Evolutionary conservation across 2,329 filamentous ascomycete species (phyloP).

Genomic region (Teratosphaeria gauchensis): DNA sequence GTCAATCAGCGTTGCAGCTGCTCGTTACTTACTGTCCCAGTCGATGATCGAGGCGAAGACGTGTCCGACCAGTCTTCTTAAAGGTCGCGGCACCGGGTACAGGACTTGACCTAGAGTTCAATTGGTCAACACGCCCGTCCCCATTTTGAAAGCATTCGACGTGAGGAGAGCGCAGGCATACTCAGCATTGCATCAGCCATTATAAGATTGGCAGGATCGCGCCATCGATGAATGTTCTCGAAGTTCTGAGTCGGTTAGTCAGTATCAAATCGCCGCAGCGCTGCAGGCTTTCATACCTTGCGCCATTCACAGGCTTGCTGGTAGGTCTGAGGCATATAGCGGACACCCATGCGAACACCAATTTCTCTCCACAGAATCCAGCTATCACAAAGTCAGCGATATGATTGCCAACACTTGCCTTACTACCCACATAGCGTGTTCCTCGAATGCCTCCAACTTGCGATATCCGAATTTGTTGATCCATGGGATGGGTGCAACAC

Average conservation of each 20-base stretch:
- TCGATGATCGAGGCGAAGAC: not conserved
- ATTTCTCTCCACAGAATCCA: not conserved
- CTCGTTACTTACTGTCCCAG: not conserved
- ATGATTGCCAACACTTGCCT: not conserved
- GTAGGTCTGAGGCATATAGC: not conserved
- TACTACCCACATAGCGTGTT: not conserved
- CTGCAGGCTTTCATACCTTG: not conserved
- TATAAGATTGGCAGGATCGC: not conserved
- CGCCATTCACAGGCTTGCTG: not conserved
- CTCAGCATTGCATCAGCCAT: not conserved
- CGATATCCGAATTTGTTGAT: slow-evolving; percentile 8
- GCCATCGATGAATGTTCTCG: not conserved
- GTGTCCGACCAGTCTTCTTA: not conserved
- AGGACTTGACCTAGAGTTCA: not conserved
- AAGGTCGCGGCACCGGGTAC: not conserved
- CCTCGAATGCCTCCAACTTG: slow-evolving; percentile 2
- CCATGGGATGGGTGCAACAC: slow-evolving; percentile 6
- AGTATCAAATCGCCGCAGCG: not conserved
- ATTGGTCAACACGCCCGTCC: not conserved
- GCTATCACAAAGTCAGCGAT: not conserved
- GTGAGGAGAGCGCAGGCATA: not conserved
- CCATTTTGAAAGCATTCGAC: too few relatives aligned
- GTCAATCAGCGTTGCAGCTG: not conserved
- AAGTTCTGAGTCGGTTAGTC: not conserved
- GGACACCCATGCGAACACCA: not conserved